phyloP scores from a whole-genome alignment of 163 green algal species.

The Volvox carteri region DNA sequence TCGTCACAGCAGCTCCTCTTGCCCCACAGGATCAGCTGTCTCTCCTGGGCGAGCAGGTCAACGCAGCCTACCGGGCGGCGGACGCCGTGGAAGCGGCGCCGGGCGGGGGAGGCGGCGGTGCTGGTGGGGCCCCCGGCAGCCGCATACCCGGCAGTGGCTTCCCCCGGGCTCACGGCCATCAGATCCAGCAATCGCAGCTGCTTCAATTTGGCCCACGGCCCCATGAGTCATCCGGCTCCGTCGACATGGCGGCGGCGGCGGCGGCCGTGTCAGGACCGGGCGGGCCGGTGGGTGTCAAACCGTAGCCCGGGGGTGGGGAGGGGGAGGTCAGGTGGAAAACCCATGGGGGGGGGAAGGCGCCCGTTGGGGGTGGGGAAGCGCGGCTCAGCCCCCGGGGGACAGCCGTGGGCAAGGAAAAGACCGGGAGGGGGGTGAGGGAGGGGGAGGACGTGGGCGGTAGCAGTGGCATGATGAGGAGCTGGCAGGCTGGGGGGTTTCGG shows the following conservation, averaged over 20 bases:
- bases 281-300: background rate
- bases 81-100: background rate
- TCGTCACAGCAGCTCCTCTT: too few relatives aligned
- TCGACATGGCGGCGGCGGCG: background rate
- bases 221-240: background rate
- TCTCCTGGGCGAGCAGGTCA: constrained; percentile 43
- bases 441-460: too few relatives aligned
- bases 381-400: too few relatives aligned
- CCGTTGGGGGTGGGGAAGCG: too few relatives aligned
- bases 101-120: background rate
- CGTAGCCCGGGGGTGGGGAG: too few relatives aligned
- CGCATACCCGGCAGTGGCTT: background rate
- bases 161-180: background rate
- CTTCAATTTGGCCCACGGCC: background rate
- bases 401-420: too few relatives aligned
- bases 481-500: background rate
- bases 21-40: constrained; percentile 45
- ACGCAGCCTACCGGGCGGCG: constrained; percentile 13
- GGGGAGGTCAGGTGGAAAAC: too few relatives aligned
- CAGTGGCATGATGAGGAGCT: background rate
- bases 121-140: too few relatives aligned
- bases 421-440: too few relatives aligned
- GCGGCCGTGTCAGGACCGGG: background rate
- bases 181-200: background rate
- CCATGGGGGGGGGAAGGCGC: too few relatives aligned